Conservation (phyloP, 2,329 filamentous ascomycete genomes). For the Pestalotiopsis sp. region DNA sequence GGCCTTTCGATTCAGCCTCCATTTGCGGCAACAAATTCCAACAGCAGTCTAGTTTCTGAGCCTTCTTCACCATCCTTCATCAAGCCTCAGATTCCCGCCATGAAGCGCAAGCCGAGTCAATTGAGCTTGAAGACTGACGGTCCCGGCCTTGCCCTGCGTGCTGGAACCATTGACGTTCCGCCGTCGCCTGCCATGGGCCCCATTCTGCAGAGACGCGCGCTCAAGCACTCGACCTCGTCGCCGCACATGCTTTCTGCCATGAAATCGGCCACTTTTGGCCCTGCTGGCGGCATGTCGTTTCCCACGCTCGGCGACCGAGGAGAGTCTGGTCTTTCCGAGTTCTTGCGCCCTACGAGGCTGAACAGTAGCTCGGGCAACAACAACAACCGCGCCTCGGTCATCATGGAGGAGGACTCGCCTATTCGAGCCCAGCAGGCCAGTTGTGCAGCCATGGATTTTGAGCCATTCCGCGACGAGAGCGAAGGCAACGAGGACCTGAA, state of each 20-base stretch:
- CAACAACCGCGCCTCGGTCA: slow-evolving; percentile 38
- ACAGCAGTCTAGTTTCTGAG: slow-evolving; percentile 58
- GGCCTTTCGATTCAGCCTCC: slow-evolving; percentile 76
- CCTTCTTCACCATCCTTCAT: slow-evolving; percentile 77
- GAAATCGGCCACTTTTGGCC: slow-evolving; percentile 60
- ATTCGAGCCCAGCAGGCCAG: slow-evolving; percentile 64
- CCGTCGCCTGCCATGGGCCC: slow-evolving; percentile 56
- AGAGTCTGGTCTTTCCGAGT: slow-evolving; percentile 59
- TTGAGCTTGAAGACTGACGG: slow-evolving; percentile 75
- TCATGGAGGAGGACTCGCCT: slow-evolving; percentile 57
- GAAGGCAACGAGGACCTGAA: slow-evolving; percentile 78
- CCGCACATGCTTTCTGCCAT: slow-evolving; percentile 64
- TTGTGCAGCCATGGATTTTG: slow-evolving; percentile 56
- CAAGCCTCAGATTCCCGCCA: slow-evolving; percentile 71
- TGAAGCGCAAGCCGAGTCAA: slow-evolving; percentile 75
- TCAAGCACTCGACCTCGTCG: slow-evolving; percentile 69
- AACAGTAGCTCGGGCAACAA: slow-evolving; percentile 28
- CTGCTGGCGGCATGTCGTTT: slow-evolving; percentile 63
- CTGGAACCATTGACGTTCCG: slow-evolving; percentile 53
- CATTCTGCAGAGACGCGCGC: slow-evolving; percentile 60
- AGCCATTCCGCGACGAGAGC: slow-evolving; percentile 62
- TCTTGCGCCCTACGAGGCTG: slow-evolving; percentile 52
- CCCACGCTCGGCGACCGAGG: slow-evolving; percentile 61
- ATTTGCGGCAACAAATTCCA: slow-evolving; percentile 44
- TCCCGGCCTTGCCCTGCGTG: slow-evolving; percentile 42